These are phyloP conservation scores for Cryptococcus sp. DNA, from an alignment of 1,284 basidiomycete species.

Conservation along the genomic window DNA sequence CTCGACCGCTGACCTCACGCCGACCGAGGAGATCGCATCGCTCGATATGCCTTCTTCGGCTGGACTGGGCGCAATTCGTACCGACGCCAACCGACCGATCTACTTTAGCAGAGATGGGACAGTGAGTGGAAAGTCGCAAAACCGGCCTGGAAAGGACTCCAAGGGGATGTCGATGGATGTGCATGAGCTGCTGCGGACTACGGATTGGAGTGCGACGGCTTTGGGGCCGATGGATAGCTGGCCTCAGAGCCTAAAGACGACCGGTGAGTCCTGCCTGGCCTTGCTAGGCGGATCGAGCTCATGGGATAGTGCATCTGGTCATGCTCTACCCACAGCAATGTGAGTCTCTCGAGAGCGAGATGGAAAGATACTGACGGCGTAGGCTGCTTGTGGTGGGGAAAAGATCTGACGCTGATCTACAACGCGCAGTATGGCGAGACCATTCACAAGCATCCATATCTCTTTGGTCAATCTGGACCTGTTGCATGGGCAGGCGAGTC, in stretches of 20 bases:
- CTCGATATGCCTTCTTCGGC: slow-evolving; percentile 10
- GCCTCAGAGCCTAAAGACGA: slow-evolving; percentile 34
- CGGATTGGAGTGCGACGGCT: slow-evolving; percentile 40
- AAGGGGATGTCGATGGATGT: slow-evolving; percentile 19
- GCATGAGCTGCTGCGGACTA: slow-evolving; percentile 25
- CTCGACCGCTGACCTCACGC: slow-evolving; percentile 4
- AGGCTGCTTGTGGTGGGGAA: slow-evolving; percentile 41
- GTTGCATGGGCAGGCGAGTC: slow-evolving; percentile 36
- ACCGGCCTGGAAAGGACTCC: neutral
- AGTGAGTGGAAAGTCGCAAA: slow-evolving; percentile 8
- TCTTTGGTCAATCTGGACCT: slow-evolving; percentile 40
- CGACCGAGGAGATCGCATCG: slow-evolving; percentile 18
- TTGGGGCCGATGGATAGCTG: slow-evolving; percentile 34
- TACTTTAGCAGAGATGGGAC: slow-evolving; percentile 27
- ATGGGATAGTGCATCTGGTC: slow-evolving; percentile 22
- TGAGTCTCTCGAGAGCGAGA: too few species aligned
- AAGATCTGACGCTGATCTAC: slow-evolving; percentile 41
- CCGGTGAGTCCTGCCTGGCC: slow-evolving; percentile 16
- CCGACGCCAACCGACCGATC: slow-evolving; percentile 12
- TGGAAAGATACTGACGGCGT: too few species aligned
- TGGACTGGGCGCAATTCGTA: neutral
- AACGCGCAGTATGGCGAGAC: slow-evolving; percentile 38
- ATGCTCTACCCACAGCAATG: slow-evolving; percentile 37
- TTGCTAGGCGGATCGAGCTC: neutral
- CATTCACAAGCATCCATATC: slow-evolving; percentile 36